Percentiles rank a stretch among this genome's conserved stretches.
Conservation (phyloP, 306 rosid species). For the Pterocarpus macrocarpus region DNA sequence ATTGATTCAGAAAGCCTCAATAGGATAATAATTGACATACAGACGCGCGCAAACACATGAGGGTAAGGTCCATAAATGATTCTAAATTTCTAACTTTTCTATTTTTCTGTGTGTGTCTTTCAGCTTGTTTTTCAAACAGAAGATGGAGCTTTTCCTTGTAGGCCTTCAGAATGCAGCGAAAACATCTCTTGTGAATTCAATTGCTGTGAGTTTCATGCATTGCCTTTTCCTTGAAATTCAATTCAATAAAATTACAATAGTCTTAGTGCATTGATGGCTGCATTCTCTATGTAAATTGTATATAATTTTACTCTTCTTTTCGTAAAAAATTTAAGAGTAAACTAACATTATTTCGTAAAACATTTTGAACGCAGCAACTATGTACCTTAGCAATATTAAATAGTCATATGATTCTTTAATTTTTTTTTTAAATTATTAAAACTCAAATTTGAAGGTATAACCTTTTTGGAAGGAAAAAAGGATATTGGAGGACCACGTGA, state of each 20-base stretch:
- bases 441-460: too few relatives aligned
- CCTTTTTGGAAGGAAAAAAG: too few relatives aligned
- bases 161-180: conserved; percentile 99
- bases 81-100: conserved; percentile 5
- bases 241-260: background rate
- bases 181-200: conserved; percentile 84
- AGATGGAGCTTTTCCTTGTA: conserved; percentile 95
- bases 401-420: too few relatives aligned
- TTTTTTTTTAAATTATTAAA: too few relatives aligned
- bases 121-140: conserved; percentile 92
- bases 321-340: too few relatives aligned
- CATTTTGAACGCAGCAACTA: too few relatives aligned
- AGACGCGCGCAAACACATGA: background rate
- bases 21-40: conserved; percentile 9
- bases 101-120: conserved; percentile 17
- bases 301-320: too few relatives aligned
- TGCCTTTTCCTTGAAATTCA: conserved; percentile 7
- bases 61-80: conserved; percentile 9
- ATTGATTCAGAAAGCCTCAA: conserved; percentile 18
- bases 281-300: too few relatives aligned
- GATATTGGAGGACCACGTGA: too few relatives aligned
- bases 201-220: conserved; percentile 78
- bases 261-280: background rate
- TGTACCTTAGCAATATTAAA: too few relatives aligned
- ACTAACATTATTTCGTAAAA: too few relatives aligned